phyloP scores from a whole-genome alignment of 2,329 filamentous ascomycete genomes.

The Pseudogymnoascus verrucosus region DNA sequence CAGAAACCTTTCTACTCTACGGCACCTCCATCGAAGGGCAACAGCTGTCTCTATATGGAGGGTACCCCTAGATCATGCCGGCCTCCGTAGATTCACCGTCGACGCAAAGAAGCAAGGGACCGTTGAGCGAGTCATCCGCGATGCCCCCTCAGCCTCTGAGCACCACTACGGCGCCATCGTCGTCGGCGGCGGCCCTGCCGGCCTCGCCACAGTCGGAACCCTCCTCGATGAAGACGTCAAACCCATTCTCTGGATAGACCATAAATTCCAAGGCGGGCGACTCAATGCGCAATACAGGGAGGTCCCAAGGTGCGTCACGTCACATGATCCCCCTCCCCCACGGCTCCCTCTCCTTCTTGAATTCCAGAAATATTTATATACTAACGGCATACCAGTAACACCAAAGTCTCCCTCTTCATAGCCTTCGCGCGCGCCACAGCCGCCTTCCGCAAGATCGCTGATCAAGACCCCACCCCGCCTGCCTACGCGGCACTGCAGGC shows the following conservation, averaged over 20 bases:
- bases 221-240: slow-evolving; percentile 45
- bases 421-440: slow-evolving; percentile 46
- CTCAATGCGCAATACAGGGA: slow-evolving; percentile 49
- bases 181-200: slow-evolving; percentile 50
- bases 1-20: not conserved
- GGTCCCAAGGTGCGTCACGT: slow-evolving; percentile 39
- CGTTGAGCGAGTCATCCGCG: not conserved
- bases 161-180: slow-evolving; percentile 45
- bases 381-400: slow-evolving; percentile 38
- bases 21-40: not conserved
- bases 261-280: slow-evolving; percentile 44
- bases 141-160: not conserved
- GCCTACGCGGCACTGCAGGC: slow-evolving; percentile 44
- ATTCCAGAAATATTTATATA: slow-evolving; percentile 8
- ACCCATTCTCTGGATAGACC: slow-evolving; percentile 52
- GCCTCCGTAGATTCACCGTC: not conserved
- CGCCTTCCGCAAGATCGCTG: slow-evolving; percentile 44
- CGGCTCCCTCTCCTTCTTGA: not conserved
- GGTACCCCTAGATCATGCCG: not conserved
- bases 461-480: slow-evolving; percentile 40
- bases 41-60: not conserved
- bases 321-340: not conserved
- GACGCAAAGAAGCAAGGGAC: not conserved
- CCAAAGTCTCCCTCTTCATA: slow-evolving; percentile 51
- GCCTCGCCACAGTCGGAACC: slow-evolving; percentile 54